phyloP scores from a whole-genome alignment of 2,329 filamentous ascomycete species.

The Fusarium albosuccineum region DNA sequence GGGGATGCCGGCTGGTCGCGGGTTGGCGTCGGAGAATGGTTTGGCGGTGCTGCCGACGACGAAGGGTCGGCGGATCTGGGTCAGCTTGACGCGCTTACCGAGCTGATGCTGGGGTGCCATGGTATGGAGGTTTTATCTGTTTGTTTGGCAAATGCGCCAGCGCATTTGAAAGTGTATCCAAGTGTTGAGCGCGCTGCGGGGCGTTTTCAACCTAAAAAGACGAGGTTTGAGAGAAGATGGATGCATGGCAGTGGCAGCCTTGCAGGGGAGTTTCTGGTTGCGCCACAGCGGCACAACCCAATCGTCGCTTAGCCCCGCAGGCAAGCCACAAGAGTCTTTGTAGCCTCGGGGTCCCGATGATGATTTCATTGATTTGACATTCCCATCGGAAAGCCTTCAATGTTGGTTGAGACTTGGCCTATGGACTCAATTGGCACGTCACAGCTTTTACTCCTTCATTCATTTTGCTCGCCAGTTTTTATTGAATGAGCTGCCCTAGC shows the following conservation, averaged over 20 bases:
- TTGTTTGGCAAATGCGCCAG: not conserved
- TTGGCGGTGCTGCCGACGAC: slow-evolving; percentile 85
- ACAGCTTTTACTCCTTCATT: not conserved
- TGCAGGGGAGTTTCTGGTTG: not conserved
- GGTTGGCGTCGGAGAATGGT: slow-evolving; percentile 83
- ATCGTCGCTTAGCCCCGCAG: slow-evolving; percentile 5
- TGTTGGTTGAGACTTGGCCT: slow-evolving; percentile 10
- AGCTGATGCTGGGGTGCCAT: slow-evolving; percentile 72
- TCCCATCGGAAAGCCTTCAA: slow-evolving; percentile 20
- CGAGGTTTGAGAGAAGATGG: slow-evolving; percentile 9
- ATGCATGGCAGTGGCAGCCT: slow-evolving; percentile 26
- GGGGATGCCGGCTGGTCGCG: slow-evolving; percentile 81
- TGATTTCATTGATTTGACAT: slow-evolving; percentile 47
- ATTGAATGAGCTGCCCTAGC: not conserved
- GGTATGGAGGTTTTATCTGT: slow-evolving; percentile 4
- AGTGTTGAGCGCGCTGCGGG: not conserved
- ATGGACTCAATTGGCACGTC: slow-evolving; percentile 28
- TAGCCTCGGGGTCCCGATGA: slow-evolving; percentile 41
- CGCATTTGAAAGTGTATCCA: not conserved
- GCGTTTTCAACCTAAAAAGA: not conserved
- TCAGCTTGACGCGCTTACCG: slow-evolving; percentile 74
- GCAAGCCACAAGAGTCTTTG: slow-evolving; percentile 25
- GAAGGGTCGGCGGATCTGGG: slow-evolving; percentile 74
- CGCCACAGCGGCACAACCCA: slow-evolving; percentile 31
- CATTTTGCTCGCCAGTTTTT: not conserved